Evolutionary conservation across 495 filamentous ascomycete species (phyloP).

Genomic region (Penicillium alfredii): DNA sequence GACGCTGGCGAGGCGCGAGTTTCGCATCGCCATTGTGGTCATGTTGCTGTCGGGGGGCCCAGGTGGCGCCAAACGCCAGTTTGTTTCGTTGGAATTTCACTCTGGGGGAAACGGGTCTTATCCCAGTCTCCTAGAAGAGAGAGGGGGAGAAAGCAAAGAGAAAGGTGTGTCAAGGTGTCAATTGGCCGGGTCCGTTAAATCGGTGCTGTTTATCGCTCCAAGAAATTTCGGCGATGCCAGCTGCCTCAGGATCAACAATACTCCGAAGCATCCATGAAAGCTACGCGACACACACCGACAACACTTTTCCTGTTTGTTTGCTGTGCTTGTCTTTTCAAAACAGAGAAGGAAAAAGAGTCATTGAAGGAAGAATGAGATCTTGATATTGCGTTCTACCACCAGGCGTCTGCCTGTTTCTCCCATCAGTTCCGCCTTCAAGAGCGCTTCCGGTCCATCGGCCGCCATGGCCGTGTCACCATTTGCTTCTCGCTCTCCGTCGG

Average conservation of each 20-base stretch:
- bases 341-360: no score
- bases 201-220: conserved; percentile 13
- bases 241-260: conserved; percentile 37
- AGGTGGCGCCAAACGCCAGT: conserved; percentile 5
- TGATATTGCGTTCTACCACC: no score
- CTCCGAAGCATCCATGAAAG: conserved; percentile 22
- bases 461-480: conserved; percentile 44
- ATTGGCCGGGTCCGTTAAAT: conserved; percentile 5
- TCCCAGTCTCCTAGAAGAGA: neutral
- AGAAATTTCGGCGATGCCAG: conserved; percentile 31
- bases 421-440: no score
- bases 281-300: neutral
- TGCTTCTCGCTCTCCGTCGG: conserved; percentile 28
- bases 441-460: no score
- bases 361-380: no score
- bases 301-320: no score
- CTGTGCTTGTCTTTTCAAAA: no score
- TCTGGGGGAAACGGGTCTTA: no score
- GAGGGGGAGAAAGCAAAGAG: neutral
- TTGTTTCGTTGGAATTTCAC: neutral
- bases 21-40: conserved; percentile 32
- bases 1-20: conserved; percentile 23
- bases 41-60: conserved; percentile 1
- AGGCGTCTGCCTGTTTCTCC: no score
- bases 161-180: no score